A percentile compares a stretch with the other conserved stretches of the same genome.
Conservation (phyloP, 2,329 filamentous ascomycete genomes). For the Xylariaceae sp. region DNA sequence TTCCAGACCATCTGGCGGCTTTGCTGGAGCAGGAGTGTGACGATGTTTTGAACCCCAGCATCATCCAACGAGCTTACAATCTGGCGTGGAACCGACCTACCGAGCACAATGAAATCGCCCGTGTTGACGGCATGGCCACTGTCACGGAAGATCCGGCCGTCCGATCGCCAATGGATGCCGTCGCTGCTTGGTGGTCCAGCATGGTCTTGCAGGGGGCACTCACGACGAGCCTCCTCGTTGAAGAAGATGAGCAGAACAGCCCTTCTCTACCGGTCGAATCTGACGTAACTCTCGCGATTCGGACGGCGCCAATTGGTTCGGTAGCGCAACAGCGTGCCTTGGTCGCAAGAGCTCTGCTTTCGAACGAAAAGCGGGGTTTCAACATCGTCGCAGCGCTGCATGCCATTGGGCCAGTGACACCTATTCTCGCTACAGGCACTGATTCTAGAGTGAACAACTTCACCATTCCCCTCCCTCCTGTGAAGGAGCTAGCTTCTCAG, state of each 20-base stretch:
- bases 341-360: conserved; percentile 53
- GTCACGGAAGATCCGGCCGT: conserved; percentile 84
- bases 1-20: conserved; percentile 70
- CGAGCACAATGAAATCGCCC: conserved; percentile 55
- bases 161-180: conserved; percentile 78
- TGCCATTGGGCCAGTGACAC: conserved; percentile 42
- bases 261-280: conserved; percentile 35
- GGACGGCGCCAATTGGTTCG: conserved; percentile 72
- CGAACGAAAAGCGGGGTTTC: conserved; percentile 48
- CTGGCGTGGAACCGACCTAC: conserved; percentile 81
- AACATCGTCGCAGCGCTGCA: conserved; percentile 54
- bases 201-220: conserved; percentile 66
- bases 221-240: conserved; percentile 53
- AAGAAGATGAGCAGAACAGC: conserved; percentile 43
- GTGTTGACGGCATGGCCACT: conserved; percentile 69
- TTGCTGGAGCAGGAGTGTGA: conserved; percentile 77
- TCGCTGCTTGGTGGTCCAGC: conserved; percentile 87
- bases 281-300: conserved; percentile 63
- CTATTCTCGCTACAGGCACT: conserved; percentile 31
- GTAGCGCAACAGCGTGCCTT: conserved; percentile 59
- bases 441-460: conserved; percentile 7
- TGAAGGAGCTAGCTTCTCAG: conserved; percentile 43
- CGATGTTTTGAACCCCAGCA: conserved; percentile 68
- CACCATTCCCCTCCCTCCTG: conserved; percentile 32
- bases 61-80: conserved; percentile 83